Base-by-base conservation (phyloP, 495 filamentous ascomycete genomes). In the Terfezia claveryi region DNA sequence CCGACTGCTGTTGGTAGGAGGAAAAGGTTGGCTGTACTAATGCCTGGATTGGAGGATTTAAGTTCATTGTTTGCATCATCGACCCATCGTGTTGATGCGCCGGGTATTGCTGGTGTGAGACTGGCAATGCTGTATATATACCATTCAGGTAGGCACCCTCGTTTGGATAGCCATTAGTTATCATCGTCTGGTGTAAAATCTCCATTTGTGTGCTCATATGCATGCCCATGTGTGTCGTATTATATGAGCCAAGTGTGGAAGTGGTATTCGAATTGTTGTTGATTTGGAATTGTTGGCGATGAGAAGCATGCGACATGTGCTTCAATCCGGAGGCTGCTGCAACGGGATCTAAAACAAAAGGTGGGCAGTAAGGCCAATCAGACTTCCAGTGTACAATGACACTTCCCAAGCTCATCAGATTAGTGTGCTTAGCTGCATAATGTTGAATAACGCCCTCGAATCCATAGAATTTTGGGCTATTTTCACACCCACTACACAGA, bases 381-480 rank as follows among this genome's bases (percentile, higher is more conserved):
- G 81, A 73, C 63, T 76, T 76, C 84, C 84, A 89, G 63, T 80
- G 72, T 4, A 87, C 80, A 23, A 84, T 76, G 27, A 80, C 69
- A 61, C 72, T 83, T 32, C 80, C 83, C 16, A 73, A 63, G 61
- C 81, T 85, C 23, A 86, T 74, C 37, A 70, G 64, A 38, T 59
- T 78, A 49, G 81, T 85, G 58, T 89, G 84, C 65, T 87, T 89
- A 14, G 82, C 81, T 16, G 80, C 80, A 64, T 78, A 87, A 66
- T 89, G 84, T 57, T 88, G 82, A 46, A 87, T 76, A 2, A 86
- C 76, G 8, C 78, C 78, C 65, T 87, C 81, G 59, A 89, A 82
- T 4, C 77, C 79, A 60, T 82, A 87, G 17, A 72, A 73, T 60
- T 80, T 81, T 56, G 65, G 66, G 57, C 74, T 76, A 20, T 69